These are phyloP conservation scores for Phtheirospermum japonicum DNA, from an alignment of 257 asterid species.

Conservation along the genomic window DNA sequence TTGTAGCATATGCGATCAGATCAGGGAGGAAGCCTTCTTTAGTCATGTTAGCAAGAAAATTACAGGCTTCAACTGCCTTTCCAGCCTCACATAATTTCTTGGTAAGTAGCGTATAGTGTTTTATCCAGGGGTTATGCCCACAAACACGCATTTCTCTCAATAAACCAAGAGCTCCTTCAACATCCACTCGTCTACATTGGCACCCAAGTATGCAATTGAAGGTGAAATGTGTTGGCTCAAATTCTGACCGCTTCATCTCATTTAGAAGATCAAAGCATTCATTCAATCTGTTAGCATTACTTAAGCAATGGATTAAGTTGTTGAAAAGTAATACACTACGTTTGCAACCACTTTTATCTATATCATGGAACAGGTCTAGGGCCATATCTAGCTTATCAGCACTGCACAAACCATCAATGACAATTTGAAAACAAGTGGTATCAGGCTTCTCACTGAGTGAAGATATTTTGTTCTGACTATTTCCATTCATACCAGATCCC, in stretches of 20 bases:
- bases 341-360: slow-evolving; percentile 49
- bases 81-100: slow-evolving; percentile 60
- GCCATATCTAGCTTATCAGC: slow-evolving; percentile 61
- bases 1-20: slow-evolving; percentile 72
- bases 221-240: slow-evolving; percentile 78
- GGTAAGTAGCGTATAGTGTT: slow-evolving; percentile 64
- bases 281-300: slow-evolving; percentile 52
- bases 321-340: slow-evolving; percentile 64
- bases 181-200: slow-evolving; percentile 64
- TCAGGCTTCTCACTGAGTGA: slow-evolving; percentile 36
- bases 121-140: slow-evolving; percentile 92
- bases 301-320: slow-evolving; percentile 53
- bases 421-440: slow-evolving; percentile 55
- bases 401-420: slow-evolving; percentile 64
- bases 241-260: slow-evolving; percentile 63
- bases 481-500: slow-evolving; percentile 31
- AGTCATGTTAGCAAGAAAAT: slow-evolving; percentile 60
- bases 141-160: slow-evolving; percentile 63
- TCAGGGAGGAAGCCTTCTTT: slow-evolving; percentile 71
- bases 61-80: slow-evolving; percentile 59
- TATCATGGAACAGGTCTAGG: slow-evolving; percentile 50
- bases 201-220: slow-evolving; percentile 78
- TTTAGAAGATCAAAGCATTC: slow-evolving; percentile 58
- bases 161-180: slow-evolving; percentile 53
- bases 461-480: slow-evolving; percentile 33